phyloP scores from a whole-genome alignment of 805 yeast species.

The Kodamaea kakaduensis region DNA sequence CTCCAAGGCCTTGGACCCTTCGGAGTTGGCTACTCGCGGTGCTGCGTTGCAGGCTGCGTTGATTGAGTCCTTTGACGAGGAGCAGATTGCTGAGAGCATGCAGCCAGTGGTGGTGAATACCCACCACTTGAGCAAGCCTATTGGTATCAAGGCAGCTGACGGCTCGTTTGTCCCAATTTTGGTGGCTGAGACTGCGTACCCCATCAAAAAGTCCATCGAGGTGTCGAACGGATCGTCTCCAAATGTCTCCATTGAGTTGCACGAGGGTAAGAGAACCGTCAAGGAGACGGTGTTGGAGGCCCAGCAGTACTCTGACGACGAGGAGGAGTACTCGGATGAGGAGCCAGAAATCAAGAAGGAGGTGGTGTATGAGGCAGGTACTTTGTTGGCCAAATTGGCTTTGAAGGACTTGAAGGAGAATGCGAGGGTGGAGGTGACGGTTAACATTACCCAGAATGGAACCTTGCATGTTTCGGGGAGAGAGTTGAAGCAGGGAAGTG shows the following conservation, averaged over 20 bases:
- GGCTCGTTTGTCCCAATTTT: constrained; percentile 72
- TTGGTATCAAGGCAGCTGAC: constrained; percentile 75
- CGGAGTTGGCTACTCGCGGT: constrained; percentile 88
- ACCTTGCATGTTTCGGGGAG: constrained; percentile 62
- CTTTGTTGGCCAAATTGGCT: constrained; percentile 72
- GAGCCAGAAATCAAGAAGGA: constrained; percentile 86
- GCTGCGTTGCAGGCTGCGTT: constrained; percentile 95
- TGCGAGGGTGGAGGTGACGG: constrained; percentile 62
- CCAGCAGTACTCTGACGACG: constrained; percentile 50
- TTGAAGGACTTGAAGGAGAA: constrained; percentile 65
- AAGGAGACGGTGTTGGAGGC: constrained; percentile 79
- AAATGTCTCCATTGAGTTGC: constrained; percentile 60
- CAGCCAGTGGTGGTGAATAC: constrained; percentile 85
- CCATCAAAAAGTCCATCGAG: constrained; percentile 72
- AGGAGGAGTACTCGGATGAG: constrained; percentile 55
- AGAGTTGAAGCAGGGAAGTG: constrained; percentile 58
- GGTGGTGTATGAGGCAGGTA: constrained; percentile 69
- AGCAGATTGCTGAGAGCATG: constrained; percentile 73
- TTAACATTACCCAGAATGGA: constrained; percentile 64
- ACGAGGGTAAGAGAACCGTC: constrained; percentile 81
- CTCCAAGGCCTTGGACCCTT: constrained; percentile 78
- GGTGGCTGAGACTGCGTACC: constrained; percentile 82
- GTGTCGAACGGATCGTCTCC: constrained; percentile 61
- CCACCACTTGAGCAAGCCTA: constrained; percentile 77
- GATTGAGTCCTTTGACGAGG: constrained; percentile 76